Evolutionary conservation across 1,284 basidiomycete genomes (phyloP).

Genomic region (Pyrrhoderma noxium): DNA sequence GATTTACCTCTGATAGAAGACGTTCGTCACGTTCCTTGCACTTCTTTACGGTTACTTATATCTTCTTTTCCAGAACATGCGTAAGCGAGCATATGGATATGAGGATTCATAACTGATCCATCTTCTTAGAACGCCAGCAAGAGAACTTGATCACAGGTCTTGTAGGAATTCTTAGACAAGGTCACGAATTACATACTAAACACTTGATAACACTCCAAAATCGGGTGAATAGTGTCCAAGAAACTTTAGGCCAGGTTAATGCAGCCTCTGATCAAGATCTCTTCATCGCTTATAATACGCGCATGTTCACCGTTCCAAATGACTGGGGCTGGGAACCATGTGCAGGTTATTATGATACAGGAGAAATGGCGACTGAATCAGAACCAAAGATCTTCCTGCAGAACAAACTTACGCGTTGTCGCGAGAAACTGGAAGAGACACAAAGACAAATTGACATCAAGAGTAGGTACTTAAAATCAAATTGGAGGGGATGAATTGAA

Average conservation of each 20-base stretch:
- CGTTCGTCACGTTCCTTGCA: slow-evolving; percentile 38
- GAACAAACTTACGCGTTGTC: slow-evolving; percentile 60
- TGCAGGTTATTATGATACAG: slow-evolving; percentile 62
- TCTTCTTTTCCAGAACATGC: slow-evolving; percentile 14
- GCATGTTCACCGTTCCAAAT: slow-evolving; percentile 52
- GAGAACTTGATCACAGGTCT: slow-evolving; percentile 50
- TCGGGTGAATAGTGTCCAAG: slow-evolving; percentile 39
- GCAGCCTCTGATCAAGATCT: slow-evolving; percentile 55
- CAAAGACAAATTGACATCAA: slow-evolving; percentile 49
- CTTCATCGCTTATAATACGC: slow-evolving; percentile 64
- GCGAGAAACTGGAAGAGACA: slow-evolving; percentile 54
- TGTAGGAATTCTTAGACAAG: slow-evolving; percentile 44
- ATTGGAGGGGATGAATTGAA: slow-evolving; percentile 15
- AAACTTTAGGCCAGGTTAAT: slow-evolving; percentile 43
- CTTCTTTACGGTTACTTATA: slow-evolving; percentile 12
- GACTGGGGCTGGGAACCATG: slow-evolving; percentile 77
- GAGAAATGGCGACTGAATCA: slow-evolving; percentile 53
- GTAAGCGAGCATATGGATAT: slow-evolving; percentile 52
- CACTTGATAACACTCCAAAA: slow-evolving; percentile 54
- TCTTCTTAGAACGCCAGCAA: slow-evolving; percentile 53
- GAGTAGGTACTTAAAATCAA: slow-evolving; percentile 36
- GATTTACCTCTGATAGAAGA: slow-evolving; percentile 65
- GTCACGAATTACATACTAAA: slow-evolving; percentile 46
- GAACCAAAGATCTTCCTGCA: slow-evolving; percentile 70
- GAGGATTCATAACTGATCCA: slow-evolving; percentile 13